Base-by-base conservation (phyloP, 768 basidiomycete species). In the Terana coerulea region DNA sequence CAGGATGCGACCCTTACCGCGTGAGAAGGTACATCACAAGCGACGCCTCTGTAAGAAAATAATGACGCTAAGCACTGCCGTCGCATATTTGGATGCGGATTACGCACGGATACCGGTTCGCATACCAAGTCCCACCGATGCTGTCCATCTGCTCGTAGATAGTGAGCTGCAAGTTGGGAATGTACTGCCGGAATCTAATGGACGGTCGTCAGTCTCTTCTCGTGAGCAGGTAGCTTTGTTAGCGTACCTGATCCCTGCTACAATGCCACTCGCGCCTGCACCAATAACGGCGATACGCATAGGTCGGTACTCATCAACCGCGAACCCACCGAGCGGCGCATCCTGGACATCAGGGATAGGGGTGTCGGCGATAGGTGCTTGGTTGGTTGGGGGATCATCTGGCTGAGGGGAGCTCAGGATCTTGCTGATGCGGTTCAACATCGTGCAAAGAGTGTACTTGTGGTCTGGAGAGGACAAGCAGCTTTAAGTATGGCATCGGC, bases 61-160 rank as follows among this genome's bases (percentile, higher is more conserved):
- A 8, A 19, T n/a, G n/a, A n/a, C n/a, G n/a, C n/a, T n/a, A n/a
- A n/a, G n/a, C n/a, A 9, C 22, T 22, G 22, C 15, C 21, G 41
- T n/a, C 7, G 7, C 10, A 17, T 28, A 46, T n/a, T n/a, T n/a
- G n/a, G n/a, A n/a, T n/a, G n/a, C n/a, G n/a, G n/a, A n/a, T n/a
- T 21, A 59, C 72, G 60, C 43, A 78, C 78, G 80, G 79, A 60
- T 82, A 83, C 50, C 63, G 72, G 51, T 82, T 83, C 8, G 67
- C 64, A 56, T 69, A 77, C 84, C 84, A 86, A 2, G 81, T 77
- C 2, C 84, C 84, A 9, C 83, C 84, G 21, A 86, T 69, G 1
- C 75, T 77, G n/a, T 71, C 65, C 45, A 76, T 73, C 51, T 79
- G 78, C 49, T 86, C 84, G 60, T 83, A 85, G 14, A 84, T 75